Conservation (phyloP, 177 flowering plant genomes). For the Vitis hybrid region DNA sequence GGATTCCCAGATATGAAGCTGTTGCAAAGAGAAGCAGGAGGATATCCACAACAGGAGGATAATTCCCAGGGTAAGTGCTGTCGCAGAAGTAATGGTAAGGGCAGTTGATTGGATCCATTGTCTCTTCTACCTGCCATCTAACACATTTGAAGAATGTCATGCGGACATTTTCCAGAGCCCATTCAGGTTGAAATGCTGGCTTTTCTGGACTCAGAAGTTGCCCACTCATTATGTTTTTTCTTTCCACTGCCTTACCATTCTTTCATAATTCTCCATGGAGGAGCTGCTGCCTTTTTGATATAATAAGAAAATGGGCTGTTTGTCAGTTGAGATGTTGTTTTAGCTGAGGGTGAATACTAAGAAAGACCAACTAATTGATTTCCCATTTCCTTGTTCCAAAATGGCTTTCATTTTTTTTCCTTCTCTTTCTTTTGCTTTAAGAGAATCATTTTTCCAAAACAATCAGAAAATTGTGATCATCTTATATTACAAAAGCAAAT, state of each 20-base stretch:
- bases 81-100: conserved; percentile 62
- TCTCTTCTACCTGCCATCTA: conserved; percentile 59
- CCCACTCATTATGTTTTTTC: conserved; percentile 18
- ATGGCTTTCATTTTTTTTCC: background rate
- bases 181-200: conserved; percentile 22
- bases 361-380: conserved; percentile 25
- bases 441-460: too few relatives aligned
- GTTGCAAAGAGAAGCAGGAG: conserved; percentile 28
- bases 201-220: conserved; percentile 17
- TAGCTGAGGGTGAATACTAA: conserved; percentile 12
- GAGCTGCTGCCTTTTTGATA: background rate
- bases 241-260: background rate
- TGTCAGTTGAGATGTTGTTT: conserved; percentile 18
- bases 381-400: background rate
- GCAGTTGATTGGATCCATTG: conserved; percentile 49
- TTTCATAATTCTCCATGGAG: background rate
- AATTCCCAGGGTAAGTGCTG: conserved; percentile 43
- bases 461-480: too few relatives aligned
- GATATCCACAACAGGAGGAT: conserved; percentile 35
- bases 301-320: background rate
- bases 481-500: too few relatives aligned
- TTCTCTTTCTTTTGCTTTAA: too few relatives aligned
- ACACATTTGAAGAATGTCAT: conserved; percentile 47
- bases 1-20: conserved; percentile 30
- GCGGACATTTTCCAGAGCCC: conserved; percentile 21